Evolutionary conservation across 306 rosid genomes (phyloP).

Genomic region (Lathyrus sativus): DNA sequence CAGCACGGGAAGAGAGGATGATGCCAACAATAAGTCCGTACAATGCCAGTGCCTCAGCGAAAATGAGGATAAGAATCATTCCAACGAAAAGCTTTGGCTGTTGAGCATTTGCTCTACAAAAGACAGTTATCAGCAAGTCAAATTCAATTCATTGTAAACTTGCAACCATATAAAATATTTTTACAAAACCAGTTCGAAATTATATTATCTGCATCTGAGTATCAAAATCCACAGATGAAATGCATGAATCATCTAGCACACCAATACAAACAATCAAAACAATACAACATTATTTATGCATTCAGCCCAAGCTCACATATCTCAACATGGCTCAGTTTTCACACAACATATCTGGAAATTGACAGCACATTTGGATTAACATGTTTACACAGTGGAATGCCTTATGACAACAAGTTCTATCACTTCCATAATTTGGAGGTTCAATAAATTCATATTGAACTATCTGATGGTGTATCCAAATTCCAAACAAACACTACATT

Average conservation of each 20-base stretch:
- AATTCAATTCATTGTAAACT: slow-evolving; percentile 11
- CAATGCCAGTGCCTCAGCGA: slow-evolving; percentile 73
- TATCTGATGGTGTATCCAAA: not conserved
- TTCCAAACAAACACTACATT: not conserved
- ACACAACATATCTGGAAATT: not conserved
- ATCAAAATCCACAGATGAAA: not conserved
- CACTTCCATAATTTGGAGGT: not conserved
- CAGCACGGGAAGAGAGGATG: slow-evolving; percentile 77
- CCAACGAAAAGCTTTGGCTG: slow-evolving; percentile 84
- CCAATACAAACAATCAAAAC: not conserved
- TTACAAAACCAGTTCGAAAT: not conserved
- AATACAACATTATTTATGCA: not conserved
- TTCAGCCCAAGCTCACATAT: not conserved
- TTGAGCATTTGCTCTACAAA: slow-evolving; percentile 68
- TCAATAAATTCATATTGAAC: not conserved
- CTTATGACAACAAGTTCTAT: not conserved
- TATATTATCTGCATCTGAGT: not conserved
- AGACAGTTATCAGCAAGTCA: slow-evolving; percentile 19
- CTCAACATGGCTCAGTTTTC: not conserved
- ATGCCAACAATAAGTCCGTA: slow-evolving; percentile 79
- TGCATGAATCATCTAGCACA: not conserved
- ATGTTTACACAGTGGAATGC: not conserved
- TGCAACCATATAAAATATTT: too few species aligned
- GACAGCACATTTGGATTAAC: not conserved
- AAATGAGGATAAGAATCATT: slow-evolving; percentile 78